Evolutionary conservation across 441 rosid genomes (phyloP), one percentile per base, ranked within the genome.

Genomic region (Manihot esculenta): DNA sequence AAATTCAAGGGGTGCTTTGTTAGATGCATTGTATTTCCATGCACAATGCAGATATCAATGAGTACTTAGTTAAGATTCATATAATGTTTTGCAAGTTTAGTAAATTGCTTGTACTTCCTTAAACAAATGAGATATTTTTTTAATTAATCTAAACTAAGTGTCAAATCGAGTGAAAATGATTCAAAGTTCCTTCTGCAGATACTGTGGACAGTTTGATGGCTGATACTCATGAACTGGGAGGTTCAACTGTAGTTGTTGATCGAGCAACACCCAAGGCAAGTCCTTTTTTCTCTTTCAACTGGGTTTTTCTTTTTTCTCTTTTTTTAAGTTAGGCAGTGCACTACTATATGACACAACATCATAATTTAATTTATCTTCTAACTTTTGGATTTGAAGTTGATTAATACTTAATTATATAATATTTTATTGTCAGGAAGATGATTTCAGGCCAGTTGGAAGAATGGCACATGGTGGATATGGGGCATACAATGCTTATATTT

Each of bases 201-300:
- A 87, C 97, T 71, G 97, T 94, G 71, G 97, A 94, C 72, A 86
- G 60, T 76, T 72, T 94, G 81, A 94, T 94, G 97, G 81, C 78
- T 68, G 97, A 92, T 72, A 87, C 86, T 68, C 99, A 92, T 87
- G 97, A 94, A 72, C 73, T 92, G 74, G 99, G 94, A 74, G 98
- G 98, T 76, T 81, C 93, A 30, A 76, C 88, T 7, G 88, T 94
- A 45, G 97, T 91, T 72, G 94, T 92, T 82, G 99, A 94, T 73
- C 87, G 97, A 68, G 99, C 99, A 75, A 92, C 97, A 51, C 99
- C 98, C 14, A 94, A 90, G 90, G 93, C 66, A 80, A 70, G 87
- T 76, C 27, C 20, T 15, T 10, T 23, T 9, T 48, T 12, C 14
- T 49, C 24, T 48, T 53, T 20, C 14, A 48, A 6, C 20, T n/a